phyloP scores from a whole-genome alignment of 306 rosid genomes.

The Argentina anserina region DNA sequence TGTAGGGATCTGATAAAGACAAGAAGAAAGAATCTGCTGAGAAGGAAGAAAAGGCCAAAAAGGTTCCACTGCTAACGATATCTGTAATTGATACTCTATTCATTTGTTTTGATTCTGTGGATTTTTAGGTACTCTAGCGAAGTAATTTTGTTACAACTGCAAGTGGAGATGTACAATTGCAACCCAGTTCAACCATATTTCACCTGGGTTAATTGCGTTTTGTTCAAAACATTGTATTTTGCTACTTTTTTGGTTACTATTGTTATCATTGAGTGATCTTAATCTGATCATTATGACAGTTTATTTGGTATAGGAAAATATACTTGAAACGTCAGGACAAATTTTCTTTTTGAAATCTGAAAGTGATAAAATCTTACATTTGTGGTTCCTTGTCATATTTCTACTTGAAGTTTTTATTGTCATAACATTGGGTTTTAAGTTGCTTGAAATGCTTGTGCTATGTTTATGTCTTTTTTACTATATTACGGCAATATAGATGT shows the following conservation, averaged over 20 bases:
- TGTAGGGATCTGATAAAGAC: slow-evolving; percentile 87
- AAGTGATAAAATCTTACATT: too few relatives aligned
- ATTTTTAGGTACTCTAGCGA: background rate
- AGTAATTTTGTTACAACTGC: background rate
- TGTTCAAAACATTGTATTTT: too few relatives aligned
- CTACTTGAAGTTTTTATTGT: too few relatives aligned
- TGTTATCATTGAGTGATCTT: too few relatives aligned
- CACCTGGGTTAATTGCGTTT: background rate
- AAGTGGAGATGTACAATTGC: background rate
- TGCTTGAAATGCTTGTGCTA: background rate
- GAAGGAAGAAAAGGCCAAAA: slow-evolving; percentile 78
- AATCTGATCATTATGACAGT: too few relatives aligned
- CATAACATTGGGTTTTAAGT: background rate
- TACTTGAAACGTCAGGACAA: too few relatives aligned
- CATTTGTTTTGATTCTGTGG: background rate
- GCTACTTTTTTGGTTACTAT: too few relatives aligned
- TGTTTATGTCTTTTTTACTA: background rate
- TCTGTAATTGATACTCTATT: background rate
- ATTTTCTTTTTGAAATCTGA: too few relatives aligned
- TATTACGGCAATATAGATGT: background rate
- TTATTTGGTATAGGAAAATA: too few relatives aligned
- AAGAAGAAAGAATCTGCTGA: slow-evolving; percentile 74
- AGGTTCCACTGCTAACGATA: slow-evolving; percentile 33
- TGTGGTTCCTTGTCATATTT: too few relatives aligned
- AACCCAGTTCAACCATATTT: background rate